Percentiles rank a stretch among this genome's conserved stretches.
phyloP scores from a whole-genome alignment of 345 rosid genomes.

The Hypericum perforatum region DNA sequence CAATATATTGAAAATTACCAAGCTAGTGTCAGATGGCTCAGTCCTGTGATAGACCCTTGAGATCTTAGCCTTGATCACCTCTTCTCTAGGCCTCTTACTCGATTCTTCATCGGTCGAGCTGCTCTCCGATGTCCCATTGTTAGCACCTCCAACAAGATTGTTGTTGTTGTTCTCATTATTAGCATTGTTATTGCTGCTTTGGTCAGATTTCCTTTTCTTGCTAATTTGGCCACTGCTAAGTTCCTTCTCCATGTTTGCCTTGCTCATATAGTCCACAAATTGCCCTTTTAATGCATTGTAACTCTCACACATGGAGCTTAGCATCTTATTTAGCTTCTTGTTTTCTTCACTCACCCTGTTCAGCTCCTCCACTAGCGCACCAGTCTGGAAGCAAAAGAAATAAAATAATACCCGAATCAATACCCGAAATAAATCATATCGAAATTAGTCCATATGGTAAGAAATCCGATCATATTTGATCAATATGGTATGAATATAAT shows the following conservation, averaged over 20 bases:
- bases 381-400: conserved; percentile 18
- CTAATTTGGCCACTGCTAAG: conserved; percentile 26
- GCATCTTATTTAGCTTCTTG: conserved; percentile 74
- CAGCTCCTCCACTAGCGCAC: conserved; percentile 62
- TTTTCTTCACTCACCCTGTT: conserved; percentile 73
- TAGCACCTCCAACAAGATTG: neutral
- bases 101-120: conserved; percentile 89
- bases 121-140: conserved; percentile 59
- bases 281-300: conserved; percentile 61
- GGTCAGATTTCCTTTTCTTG: conserved; percentile 68
- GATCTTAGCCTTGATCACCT: conserved; percentile 57
- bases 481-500: too few relatives aligned
- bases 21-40: conserved; percentile 63
- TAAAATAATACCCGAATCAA: neutral
- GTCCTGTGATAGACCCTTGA: conserved; percentile 51
- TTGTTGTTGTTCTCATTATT: conserved; percentile 12
- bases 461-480: neutral
- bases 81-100: conserved; percentile 67
- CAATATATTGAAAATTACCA: conserved; percentile 35
- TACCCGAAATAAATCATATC: neutral
- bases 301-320: conserved; percentile 62
- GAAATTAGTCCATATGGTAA: neutral
- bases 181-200: conserved; percentile 17
- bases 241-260: conserved; percentile 30
- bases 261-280: conserved; percentile 45